Evolutionary conservation across 257 asterid genomes (phyloP).

Genomic region (Ligustrum vulgare): DNA sequence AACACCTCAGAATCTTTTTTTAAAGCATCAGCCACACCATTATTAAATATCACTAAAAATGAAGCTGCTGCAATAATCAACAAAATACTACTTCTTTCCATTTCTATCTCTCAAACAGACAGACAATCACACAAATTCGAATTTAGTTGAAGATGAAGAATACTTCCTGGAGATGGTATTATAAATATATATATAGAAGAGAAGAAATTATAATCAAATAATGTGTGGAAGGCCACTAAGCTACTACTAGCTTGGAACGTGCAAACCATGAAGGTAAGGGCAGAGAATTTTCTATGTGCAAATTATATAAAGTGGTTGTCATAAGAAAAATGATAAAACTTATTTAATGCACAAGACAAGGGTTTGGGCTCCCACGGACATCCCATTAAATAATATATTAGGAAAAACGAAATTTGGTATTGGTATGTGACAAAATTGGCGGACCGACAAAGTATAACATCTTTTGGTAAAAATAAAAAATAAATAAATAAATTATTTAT

Average conservation of each 20-base stretch:
- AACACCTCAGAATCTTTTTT: conserved; percentile 32
- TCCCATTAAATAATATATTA: too few relatives aligned
- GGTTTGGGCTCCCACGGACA: too few relatives aligned
- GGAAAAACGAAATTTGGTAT: too few relatives aligned
- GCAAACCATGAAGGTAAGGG: conserved; percentile 41
- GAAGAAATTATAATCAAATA: not conserved
- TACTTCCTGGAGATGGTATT: not conserved
- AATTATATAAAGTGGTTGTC: too few relatives aligned
- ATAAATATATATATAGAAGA: not conserved
- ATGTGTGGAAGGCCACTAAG: conserved; percentile 38
- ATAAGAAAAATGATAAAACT: too few relatives aligned
- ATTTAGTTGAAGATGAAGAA: not conserved
- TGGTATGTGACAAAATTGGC: too few relatives aligned
- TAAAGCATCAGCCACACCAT: conserved; percentile 22
- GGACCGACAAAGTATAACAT: too few relatives aligned
- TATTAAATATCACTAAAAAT: not conserved
- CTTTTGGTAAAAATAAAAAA: too few relatives aligned
- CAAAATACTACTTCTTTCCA: conserved; percentile 31
- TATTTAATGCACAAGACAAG: too few relatives aligned
- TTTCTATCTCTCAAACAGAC: not conserved
- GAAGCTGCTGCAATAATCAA: conserved; percentile 21
- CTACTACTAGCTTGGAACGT: conserved; percentile 28
- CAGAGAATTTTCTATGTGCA: not conserved
- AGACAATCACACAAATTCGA: not conserved
- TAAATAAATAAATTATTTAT: too few relatives aligned